Conservation (phyloP, 805 yeast genomes). For the Yueomyces sinensis region DNA sequence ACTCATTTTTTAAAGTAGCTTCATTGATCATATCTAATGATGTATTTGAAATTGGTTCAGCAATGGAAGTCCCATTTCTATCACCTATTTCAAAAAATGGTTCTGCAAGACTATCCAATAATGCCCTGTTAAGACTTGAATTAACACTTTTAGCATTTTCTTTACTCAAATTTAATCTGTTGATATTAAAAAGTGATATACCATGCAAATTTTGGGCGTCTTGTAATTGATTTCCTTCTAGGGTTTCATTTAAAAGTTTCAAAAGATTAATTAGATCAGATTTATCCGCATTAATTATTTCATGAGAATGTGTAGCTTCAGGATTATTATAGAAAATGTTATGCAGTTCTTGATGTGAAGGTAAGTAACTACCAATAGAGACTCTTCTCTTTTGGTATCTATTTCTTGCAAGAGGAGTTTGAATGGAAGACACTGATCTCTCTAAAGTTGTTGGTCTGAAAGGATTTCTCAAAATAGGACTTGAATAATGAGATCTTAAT, state of each 20-base stretch:
- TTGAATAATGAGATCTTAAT: neutral
- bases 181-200: slow-evolving; percentile 21
- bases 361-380: neutral
- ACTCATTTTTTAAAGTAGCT: neutral
- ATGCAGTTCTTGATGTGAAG: neutral
- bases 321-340: slow-evolving; percentile 5
- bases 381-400: neutral
- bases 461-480: neutral
- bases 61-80: slow-evolving; percentile 11
- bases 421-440: neutral
- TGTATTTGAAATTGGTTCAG: slow-evolving; percentile 4
- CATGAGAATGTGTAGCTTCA: slow-evolving; percentile 6
- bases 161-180: slow-evolving; percentile 17
- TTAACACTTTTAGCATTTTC: slow-evolving; percentile 4
- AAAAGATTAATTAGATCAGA: slow-evolving; percentile 18
- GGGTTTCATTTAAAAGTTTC: slow-evolving; percentile 20
- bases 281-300: slow-evolving; percentile 13
- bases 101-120: slow-evolving; percentile 23
- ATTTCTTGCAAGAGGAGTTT: neutral
- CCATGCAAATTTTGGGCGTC: slow-evolving; percentile 21
- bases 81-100: slow-evolving; percentile 14
- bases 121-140: slow-evolving; percentile 12
- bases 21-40: slow-evolving; percentile 2
- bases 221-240: slow-evolving; percentile 18
- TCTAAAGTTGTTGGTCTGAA: neutral